These are phyloP conservation scores for Xylaria cubensis DNA, from an alignment of 495 filamentous ascomycete species.

Conservation along the genomic window DNA sequence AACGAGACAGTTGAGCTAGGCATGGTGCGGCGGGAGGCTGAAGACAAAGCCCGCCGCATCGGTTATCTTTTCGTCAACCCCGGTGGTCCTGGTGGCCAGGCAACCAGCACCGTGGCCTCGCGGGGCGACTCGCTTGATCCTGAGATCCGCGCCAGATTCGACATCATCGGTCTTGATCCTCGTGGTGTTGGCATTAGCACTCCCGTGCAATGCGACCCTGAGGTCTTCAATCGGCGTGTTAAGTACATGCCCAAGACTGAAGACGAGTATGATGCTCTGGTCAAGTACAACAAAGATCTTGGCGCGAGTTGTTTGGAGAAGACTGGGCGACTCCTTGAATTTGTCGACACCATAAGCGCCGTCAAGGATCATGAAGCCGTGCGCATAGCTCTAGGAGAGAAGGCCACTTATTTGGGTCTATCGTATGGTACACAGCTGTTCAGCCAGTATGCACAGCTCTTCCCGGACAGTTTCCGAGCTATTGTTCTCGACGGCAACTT, in stretches of 20 bases:
- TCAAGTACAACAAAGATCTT: constrained; percentile 43
- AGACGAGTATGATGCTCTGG: constrained; percentile 39
- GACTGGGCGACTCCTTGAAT: constrained; percentile 44
- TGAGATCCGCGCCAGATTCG: constrained; percentile 38
- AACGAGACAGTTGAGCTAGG: constrained; percentile 40
- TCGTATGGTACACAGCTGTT: constrained; percentile 65
- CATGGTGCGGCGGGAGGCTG: constrained; percentile 36
- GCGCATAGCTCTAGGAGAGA: constrained; percentile 46
- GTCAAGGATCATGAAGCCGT: constrained; percentile 53
- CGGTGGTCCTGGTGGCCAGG: constrained; percentile 45
- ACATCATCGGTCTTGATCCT: constrained; percentile 42
- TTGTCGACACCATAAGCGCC: constrained; percentile 51
- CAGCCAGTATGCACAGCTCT: constrained; percentile 48
- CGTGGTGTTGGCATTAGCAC: constrained; percentile 47
- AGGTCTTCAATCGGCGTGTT: constrained; percentile 43
- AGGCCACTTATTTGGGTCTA: constrained; percentile 47
- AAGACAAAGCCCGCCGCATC: constrained; percentile 37
- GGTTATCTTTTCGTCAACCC: constrained; percentile 49
- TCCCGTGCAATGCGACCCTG: constrained; percentile 47
- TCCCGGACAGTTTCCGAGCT: constrained; percentile 38
- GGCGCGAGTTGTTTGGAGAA: constrained; percentile 46
- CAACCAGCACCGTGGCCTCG: constrained; percentile 29
- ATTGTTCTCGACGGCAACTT: constrained; percentile 43
- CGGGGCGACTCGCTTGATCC: constrained; percentile 28
- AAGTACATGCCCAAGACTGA: constrained; percentile 41